These are phyloP conservation scores for Rhypophila decipiens DNA, from an alignment of 495 filamentous ascomycete species.

Conservation along the genomic window DNA sequence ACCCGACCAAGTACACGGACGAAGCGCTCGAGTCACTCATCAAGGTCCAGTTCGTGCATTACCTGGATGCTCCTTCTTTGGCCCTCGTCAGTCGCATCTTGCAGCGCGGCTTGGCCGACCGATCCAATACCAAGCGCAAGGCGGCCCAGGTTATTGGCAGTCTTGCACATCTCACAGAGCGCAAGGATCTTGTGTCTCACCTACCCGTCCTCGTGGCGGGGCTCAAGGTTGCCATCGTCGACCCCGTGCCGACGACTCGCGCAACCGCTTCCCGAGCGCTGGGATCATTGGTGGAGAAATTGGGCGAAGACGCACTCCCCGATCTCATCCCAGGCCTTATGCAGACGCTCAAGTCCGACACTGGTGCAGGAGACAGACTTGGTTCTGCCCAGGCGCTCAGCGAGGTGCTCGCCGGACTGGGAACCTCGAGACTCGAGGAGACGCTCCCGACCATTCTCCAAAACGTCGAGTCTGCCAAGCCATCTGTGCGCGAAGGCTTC, in stretches of 20 bases:
- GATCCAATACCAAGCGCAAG: conserved; percentile 92
- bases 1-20: conserved; percentile 96
- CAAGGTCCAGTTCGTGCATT: conserved; percentile 93
- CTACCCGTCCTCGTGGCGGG: conserved; percentile 89
- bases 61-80: conserved; percentile 90
- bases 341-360: conserved; percentile 94
- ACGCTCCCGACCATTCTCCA: conserved; percentile 94
- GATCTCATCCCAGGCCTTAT: conserved; percentile 97
- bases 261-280: conserved; percentile 95
- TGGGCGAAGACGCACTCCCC: conserved; percentile 92
- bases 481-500: conserved; percentile 91
- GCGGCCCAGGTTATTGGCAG: conserved; percentile 95
- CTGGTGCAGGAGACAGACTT: conserved; percentile 87
- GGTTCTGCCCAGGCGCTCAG: conserved; percentile 95
- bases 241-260: conserved; percentile 93
- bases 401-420: conserved; percentile 91
- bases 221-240: conserved; percentile 79
- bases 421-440: conserved; percentile 87
- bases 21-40: conserved; percentile 89
- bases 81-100: conserved; percentile 92
- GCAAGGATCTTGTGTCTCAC: conserved; percentile 87
- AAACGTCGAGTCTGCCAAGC: conserved; percentile 86
- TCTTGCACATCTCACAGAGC: conserved; percentile 91
- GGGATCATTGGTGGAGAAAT: conserved; percentile 90
- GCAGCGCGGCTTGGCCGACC: conserved; percentile 82